These are phyloP conservation scores for Russula foetens DNA, from an alignment of 768 basidiomycete species.

Conservation along the genomic window DNA sequence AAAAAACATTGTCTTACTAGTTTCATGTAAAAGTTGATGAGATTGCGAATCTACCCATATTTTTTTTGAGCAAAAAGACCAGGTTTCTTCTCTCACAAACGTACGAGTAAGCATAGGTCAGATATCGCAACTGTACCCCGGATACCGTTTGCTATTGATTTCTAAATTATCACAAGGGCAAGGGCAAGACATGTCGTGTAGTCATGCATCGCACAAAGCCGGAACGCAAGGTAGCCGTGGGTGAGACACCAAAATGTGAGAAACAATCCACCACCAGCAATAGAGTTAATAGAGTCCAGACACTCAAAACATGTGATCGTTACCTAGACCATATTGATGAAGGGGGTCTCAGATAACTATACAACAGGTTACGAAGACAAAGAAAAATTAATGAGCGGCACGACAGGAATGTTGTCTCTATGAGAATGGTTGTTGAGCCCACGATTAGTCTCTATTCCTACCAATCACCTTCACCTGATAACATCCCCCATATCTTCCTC, in stretches of 20 bases:
- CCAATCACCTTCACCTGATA: conserved; percentile 17
- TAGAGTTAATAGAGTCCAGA: too few species aligned
- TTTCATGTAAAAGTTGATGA: too few species aligned
- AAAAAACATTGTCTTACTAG: too few species aligned
- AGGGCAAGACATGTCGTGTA: not conserved
- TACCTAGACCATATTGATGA: not conserved
- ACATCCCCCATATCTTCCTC: conserved; percentile 30
- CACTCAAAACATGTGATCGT: not conserved
- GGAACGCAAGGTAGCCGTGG: not conserved
- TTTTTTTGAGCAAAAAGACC: too few species aligned
- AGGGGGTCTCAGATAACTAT: not conserved
- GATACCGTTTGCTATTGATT: not conserved
- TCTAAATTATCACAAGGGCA: not conserved
- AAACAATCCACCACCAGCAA: not conserved
- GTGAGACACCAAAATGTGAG: not conserved
- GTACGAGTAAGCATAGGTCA: too few species aligned
- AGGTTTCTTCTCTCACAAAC: too few species aligned
- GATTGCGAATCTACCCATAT: too few species aligned
- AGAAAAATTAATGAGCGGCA: not conserved
- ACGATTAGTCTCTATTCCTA: not conserved
- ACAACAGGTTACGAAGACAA: not conserved
- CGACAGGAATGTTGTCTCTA: not conserved
- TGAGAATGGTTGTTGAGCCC: not conserved
- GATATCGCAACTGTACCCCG: conserved; percentile 13
- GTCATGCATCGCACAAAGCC: not conserved